Percentiles rank a stretch among this genome's conserved stretches.
phyloP scores from a whole-genome alignment of 2,329 filamentous ascomycete species.

The Colletotrichum sp. region DNA sequence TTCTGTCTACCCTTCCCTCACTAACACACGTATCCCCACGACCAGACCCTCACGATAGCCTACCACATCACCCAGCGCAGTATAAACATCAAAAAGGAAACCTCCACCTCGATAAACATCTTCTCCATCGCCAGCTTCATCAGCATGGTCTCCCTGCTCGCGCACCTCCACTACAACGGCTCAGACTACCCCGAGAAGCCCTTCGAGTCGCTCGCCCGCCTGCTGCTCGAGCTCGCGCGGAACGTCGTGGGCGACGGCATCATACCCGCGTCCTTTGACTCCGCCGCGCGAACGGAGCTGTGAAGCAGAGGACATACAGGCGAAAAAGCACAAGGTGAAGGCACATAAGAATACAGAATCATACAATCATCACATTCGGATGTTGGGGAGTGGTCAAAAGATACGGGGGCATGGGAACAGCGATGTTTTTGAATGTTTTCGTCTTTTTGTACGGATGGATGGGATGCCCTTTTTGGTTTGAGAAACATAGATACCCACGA shows the following conservation, averaged over 20 bases:
- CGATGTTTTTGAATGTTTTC: background rate
- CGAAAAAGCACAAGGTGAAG: background rate
- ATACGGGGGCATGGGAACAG: background rate
- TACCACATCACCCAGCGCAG: constrained; percentile 81
- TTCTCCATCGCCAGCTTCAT: constrained; percentile 80
- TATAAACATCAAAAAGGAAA: constrained; percentile 81
- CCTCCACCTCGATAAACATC: constrained; percentile 76
- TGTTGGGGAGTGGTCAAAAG: background rate
- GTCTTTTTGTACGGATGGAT: background rate
- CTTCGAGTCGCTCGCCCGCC: constrained; percentile 14
- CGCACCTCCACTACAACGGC: constrained; percentile 69
- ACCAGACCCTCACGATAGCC: constrained; percentile 71
- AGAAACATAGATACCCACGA: constrained; percentile 17
- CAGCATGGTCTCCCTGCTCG: constrained; percentile 72
- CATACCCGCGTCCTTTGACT: background rate
- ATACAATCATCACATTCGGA: background rate
- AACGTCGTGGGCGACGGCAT: background rate
- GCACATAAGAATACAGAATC: background rate
- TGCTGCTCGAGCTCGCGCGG: background rate
- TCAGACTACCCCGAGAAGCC: constrained; percentile 67
- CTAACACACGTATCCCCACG: background rate
- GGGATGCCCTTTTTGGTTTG: background rate
- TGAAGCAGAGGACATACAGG: background rate
- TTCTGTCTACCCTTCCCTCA: background rate
- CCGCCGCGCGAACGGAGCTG: background rate